These are phyloP conservation scores for Globisporangium paroecandrum DNA, from an alignment of 352 stramenopile genomes.

Conservation along the genomic window DNA sequence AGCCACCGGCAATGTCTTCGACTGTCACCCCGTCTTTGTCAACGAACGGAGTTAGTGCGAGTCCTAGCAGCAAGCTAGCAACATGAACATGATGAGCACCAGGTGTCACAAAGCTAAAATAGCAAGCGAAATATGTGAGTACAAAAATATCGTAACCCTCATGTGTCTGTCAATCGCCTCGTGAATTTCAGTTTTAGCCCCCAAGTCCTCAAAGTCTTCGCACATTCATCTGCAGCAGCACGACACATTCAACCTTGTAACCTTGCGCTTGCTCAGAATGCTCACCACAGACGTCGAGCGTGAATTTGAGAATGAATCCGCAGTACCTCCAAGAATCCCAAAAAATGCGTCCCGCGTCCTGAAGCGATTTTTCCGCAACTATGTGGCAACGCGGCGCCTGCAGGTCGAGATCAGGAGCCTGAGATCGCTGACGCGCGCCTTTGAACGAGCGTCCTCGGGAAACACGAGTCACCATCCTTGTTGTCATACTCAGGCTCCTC, in stretches of 20 bases:
- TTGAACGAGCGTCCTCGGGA: constrained; percentile 4
- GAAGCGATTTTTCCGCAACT: constrained; percentile 19
- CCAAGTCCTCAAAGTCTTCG: neutral
- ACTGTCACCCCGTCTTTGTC: neutral
- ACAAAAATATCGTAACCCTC: neutral
- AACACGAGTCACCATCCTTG: neutral
- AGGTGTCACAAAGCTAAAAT: neutral
- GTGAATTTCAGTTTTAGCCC: neutral
- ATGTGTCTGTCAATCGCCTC: neutral
- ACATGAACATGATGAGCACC: neutral
- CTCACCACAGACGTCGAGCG: neutral
- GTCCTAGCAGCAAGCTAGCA: constrained; percentile 1
- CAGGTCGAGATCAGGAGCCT: constrained; percentile 14
- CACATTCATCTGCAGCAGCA: neutral
- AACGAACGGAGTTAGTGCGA: neutral
- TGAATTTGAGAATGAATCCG: neutral
- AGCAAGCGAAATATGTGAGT: neutral
- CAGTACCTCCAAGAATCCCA: neutral
- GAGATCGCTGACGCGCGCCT: constrained; percentile 17
- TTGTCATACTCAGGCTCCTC: neutral
- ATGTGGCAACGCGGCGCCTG: constrained; percentile 14
- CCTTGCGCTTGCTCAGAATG: neutral
- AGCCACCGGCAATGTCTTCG: constrained; percentile 12
- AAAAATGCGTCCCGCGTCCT: neutral
- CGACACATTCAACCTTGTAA: too few species aligned